phyloP scores from a whole-genome alignment of 2,329 filamentous ascomycete genomes.

The Beauveria sp. region DNA sequence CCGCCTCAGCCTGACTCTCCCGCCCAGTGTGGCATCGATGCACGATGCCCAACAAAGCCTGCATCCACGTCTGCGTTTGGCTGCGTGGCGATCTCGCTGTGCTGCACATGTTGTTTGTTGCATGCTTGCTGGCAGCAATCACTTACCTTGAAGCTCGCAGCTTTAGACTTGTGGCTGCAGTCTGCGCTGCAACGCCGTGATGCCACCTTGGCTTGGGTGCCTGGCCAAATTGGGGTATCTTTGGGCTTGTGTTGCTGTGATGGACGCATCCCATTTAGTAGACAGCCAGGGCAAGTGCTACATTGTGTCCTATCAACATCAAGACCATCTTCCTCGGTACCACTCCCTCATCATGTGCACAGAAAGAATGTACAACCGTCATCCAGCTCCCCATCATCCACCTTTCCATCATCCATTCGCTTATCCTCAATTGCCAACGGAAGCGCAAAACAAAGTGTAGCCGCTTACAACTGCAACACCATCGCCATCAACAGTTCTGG shows the following conservation, averaged over 20 bases:
- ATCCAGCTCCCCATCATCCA: not conserved
- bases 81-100: constrained; percentile 8
- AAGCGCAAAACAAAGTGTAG: not conserved
- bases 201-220: constrained; percentile 1
- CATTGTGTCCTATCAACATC: not conserved
- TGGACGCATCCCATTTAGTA: not conserved
- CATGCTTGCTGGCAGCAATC: not conserved
- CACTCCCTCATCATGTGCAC: not conserved
- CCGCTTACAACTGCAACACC: not conserved
- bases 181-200: not conserved
- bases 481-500: not conserved
- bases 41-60: constrained; percentile 4
- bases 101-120: constrained; percentile 1
- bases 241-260: not conserved
- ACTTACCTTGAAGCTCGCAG: constrained; percentile 4
- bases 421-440: not conserved
- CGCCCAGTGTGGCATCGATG: constrained; percentile 7
- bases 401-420: not conserved
- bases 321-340: not conserved
- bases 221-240: not conserved
- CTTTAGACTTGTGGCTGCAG: constrained; percentile 4
- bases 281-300: not conserved
- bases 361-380: not conserved
- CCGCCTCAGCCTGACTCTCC: not conserved
- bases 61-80: not conserved